These are phyloP conservation scores for Nidularia sp. DNA, from an alignment of 768 basidiomycete species.

Conservation along the genomic window DNA sequence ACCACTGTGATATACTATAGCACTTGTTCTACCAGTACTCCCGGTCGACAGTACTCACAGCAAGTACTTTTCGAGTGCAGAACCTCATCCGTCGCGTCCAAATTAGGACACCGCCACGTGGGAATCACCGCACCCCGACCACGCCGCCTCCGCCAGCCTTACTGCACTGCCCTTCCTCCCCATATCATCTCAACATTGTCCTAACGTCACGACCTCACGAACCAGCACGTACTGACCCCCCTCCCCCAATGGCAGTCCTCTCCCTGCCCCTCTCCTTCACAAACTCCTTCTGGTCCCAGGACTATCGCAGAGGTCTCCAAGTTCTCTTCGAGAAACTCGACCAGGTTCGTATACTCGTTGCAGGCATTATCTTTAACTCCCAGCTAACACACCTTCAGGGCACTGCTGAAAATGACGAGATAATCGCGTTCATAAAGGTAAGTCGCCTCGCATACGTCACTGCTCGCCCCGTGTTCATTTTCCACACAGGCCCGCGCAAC, in stretches of 20 bases:
- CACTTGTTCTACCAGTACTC: too few species aligned
- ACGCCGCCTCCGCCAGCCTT: background rate
- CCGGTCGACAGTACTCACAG: too few species aligned
- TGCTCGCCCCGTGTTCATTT: slow-evolving; percentile 1
- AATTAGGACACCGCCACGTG: too few species aligned
- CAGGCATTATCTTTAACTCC: too few species aligned
- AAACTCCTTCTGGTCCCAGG: slow-evolving; percentile 95
- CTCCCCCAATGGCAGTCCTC: slow-evolving; percentile 70
- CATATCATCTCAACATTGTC: slow-evolving; percentile 3
- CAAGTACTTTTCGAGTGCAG: too few species aligned
- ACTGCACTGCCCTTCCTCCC: slow-evolving; percentile 1
- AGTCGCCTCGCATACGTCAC: slow-evolving; percentile 13
- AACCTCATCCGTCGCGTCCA: too few species aligned
- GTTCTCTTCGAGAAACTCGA: slow-evolving; percentile 73
- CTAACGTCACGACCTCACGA: background rate
- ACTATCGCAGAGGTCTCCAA: slow-evolving; percentile 81
- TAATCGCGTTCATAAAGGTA: slow-evolving; percentile 80
- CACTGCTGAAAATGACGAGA: slow-evolving; percentile 77
- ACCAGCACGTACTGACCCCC: background rate
- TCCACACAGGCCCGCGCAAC: slow-evolving; percentile 61
- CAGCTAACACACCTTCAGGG: slow-evolving; percentile 45
- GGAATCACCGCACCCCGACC: background rate
- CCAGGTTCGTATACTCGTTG: slow-evolving; percentile 52
- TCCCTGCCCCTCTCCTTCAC: slow-evolving; percentile 85
- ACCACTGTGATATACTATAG: too few species aligned